Percentiles rank a stretch among this genome's conserved stretches.
These are phyloP conservation scores for Acrocalymma vagum DNA, from an alignment of 2,329 filamentous ascomycete genomes.

Conservation along the genomic window DNA sequence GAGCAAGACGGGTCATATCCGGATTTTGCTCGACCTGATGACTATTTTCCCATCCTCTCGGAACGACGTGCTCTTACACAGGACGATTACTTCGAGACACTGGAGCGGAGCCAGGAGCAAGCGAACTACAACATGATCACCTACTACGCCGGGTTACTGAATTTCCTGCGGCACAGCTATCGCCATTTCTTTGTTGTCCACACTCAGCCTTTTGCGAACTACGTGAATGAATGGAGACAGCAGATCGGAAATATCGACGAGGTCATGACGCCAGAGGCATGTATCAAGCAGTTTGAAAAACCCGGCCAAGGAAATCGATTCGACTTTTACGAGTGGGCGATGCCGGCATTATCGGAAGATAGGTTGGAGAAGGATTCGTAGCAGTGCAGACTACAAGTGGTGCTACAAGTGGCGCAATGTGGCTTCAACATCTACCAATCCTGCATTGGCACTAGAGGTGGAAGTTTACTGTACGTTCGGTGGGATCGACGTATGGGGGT, in stretches of 20 bases:
- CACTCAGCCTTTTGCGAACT: conserved; percentile 24
- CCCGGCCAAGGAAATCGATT: conserved; percentile 27
- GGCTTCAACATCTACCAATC: no score
- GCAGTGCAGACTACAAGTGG: no score
- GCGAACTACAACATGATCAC: conserved; percentile 36
- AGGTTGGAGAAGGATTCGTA: no score
- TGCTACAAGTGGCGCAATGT: no score
- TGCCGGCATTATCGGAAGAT: conserved; percentile 8
- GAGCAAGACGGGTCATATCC: conserved; percentile 30
- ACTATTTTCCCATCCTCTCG: conserved; percentile 42
- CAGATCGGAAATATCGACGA: conserved; percentile 32
- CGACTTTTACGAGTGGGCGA: conserved; percentile 37
- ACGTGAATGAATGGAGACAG: conserved; percentile 29
- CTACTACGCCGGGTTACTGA: conserved; percentile 32
- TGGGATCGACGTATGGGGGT: no score
- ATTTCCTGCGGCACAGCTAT: conserved; percentile 32
- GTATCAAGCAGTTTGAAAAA: conserved; percentile 31
- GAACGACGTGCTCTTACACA: conserved; percentile 29
- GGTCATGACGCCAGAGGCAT: conserved; percentile 37
- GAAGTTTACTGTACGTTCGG: no score
- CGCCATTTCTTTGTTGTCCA: conserved; percentile 44
- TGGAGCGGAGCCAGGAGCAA: conserved; percentile 24
- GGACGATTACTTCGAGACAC: conserved; percentile 33
- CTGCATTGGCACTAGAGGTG: no score
- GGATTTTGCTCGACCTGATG: conserved; percentile 18